Evolutionary conservation across 1,284 basidiomycete species (phyloP), one percentile per base, ranked within the genome.

Genomic region (Ustilago bromivora): DNA sequence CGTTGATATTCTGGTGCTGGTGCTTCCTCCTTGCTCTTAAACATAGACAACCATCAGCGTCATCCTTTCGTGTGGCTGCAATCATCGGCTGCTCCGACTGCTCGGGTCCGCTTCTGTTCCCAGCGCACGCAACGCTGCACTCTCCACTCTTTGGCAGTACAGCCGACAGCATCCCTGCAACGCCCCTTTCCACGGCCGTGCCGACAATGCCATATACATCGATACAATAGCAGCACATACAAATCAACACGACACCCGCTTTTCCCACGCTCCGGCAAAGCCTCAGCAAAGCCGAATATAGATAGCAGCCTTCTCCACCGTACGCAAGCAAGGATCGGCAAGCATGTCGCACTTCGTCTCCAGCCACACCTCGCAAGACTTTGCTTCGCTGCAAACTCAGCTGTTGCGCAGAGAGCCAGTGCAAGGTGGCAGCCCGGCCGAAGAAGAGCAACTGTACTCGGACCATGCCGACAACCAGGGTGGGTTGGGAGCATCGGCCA

Each of bases 321-420:
- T 53, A 8, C 3, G 23, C 23, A 28, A 28, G 46, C n/a, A 23
- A 19, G 23, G 13, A 19, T 6, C 28, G n/a, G 49, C 41, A 23
- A 57, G 32, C 62, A 85, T 85, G 84, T 82, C 84, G 40, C 84
- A 83, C 55, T 85, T 85, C 51, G 79, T 85, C 32, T 84, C 83
- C 23, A 66, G 74, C 35, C 74, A 74, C 31, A 72, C 72, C 32
- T 79, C 80, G 2, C 70, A 79, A 9, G 79, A 83, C 69, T 85
- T 80, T 62, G 82, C 80, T 49, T 71, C 80, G 36, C 62, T 85
- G 10, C 72, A 82, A 65, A 71, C 79, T 40, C 81, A 84, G 68
- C 77, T 85, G 40, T 71, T 84, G 36, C 74, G 71, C 11, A 61
- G 72, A 53, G 64, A 72, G 23, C 73, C 81, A 8, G 61, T 79